phyloP scores from a whole-genome alignment of 768 basidiomycete genomes.

The Leccinum boreale region DNA sequence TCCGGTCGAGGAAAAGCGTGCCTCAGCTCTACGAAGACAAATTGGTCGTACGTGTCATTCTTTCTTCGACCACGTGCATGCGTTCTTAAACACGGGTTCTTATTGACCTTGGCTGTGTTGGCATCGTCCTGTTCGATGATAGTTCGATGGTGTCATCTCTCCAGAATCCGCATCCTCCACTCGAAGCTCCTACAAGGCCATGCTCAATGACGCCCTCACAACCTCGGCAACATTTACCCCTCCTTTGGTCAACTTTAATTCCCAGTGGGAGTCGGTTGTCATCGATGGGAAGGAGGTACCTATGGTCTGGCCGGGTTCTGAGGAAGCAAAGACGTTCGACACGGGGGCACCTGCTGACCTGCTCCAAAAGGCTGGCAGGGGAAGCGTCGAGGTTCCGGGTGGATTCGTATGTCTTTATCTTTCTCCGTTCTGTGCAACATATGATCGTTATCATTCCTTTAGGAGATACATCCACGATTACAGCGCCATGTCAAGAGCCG shows the following conservation, averaged over 20 bases:
- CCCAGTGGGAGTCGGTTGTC: conserved; percentile 54
- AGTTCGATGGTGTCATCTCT: conserved; percentile 42
- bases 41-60: conserved; percentile 52
- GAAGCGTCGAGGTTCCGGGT: conserved; percentile 58
- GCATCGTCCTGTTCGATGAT: not conserved
- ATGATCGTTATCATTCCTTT: not conserved
- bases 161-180: conserved; percentile 45
- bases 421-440: not conserved
- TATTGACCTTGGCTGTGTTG: not conserved
- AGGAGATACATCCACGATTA: conserved; percentile 80
- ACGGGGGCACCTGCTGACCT: conserved; percentile 61
- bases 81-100: not conserved
- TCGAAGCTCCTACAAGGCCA: conserved; percentile 55
- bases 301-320: conserved; percentile 56
- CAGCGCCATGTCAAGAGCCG: conserved; percentile 78
- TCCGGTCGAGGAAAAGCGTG: conserved; percentile 61
- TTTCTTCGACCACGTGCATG: not conserved
- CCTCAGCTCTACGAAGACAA: conserved; percentile 66
- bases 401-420: conserved; percentile 55
- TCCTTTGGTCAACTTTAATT: conserved; percentile 52
- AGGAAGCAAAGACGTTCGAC: conserved; percentile 52
- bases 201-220: conserved; percentile 61
- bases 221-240: conserved; percentile 48
- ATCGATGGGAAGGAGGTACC: conserved; percentile 15
- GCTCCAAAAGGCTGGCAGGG: conserved; percentile 59